Evolutionary conservation across 2,329 filamentous ascomycete species (phyloP).

Genomic region (Periconia sp.): DNA sequence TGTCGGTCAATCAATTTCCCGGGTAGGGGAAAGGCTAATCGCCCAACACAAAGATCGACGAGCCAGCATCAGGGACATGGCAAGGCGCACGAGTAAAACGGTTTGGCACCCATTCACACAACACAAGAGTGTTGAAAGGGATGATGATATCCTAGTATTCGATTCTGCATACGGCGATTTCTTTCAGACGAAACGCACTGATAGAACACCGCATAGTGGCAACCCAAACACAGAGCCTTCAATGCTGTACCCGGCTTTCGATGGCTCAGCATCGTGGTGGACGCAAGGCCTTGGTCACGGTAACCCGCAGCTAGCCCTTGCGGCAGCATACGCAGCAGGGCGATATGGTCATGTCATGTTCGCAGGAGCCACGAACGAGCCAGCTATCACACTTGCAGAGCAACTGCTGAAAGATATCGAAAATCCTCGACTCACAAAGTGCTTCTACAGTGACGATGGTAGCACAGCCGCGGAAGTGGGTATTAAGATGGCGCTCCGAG

Average conservation of each 20-base stretch:
- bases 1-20: constrained; percentile 46
- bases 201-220: constrained; percentile 19
- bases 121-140: constrained; percentile 67
- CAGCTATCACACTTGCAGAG: constrained; percentile 73
- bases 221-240: constrained; percentile 24
- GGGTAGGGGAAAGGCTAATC: constrained; percentile 60
- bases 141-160: constrained; percentile 71
- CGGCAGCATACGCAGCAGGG: constrained; percentile 80
- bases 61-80: constrained; percentile 65
- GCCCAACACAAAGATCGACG: constrained; percentile 63
- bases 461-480: constrained; percentile 86
- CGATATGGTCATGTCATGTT: constrained; percentile 92
- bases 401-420: constrained; percentile 63
- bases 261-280: constrained; percentile 91
- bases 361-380: constrained; percentile 78
- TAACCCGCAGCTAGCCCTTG: constrained; percentile 72
- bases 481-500: constrained; percentile 82
- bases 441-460: constrained; percentile 85
- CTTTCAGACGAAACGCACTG: constrained; percentile 66
- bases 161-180: constrained; percentile 82
- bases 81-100: constrained; percentile 56
- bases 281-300: constrained; percentile 86
- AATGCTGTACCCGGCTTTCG: constrained; percentile 71
- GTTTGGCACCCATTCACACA: constrained; percentile 93
- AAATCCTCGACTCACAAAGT: constrained; percentile 70